phyloP scores from a whole-genome alignment of 2,329 filamentous ascomycete genomes.

The Neofusicoccum parvum region DNA sequence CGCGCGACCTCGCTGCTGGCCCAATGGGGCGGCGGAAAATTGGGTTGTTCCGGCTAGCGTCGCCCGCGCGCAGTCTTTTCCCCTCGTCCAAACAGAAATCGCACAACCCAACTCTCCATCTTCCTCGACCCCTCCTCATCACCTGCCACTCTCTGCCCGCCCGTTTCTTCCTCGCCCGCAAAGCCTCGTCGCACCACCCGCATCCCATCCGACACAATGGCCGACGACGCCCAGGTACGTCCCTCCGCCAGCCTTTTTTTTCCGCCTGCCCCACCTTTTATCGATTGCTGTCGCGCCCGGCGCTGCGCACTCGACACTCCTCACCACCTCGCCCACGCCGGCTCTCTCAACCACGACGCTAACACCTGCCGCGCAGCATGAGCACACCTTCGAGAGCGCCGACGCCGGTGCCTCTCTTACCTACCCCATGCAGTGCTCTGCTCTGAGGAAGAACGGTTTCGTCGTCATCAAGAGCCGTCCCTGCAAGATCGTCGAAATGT shows the following conservation, averaged over 20 bases:
- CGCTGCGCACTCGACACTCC: conserved; percentile 29
- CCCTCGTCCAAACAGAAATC: conserved; percentile 21
- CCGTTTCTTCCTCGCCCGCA: conserved; percentile 34
- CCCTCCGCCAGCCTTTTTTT: conserved; percentile 21
- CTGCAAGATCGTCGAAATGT: conserved; percentile 99
- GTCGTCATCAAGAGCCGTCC: conserved; percentile 98
- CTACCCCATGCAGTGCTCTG: conserved; percentile 99
- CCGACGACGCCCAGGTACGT: conserved; percentile 68
- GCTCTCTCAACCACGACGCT: conserved; percentile 18
- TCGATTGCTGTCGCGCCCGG: conserved; percentile 34
- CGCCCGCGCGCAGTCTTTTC: conserved; percentile 13
- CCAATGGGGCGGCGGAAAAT: conserved; percentile 16
- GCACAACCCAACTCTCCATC: conserved; percentile 22
- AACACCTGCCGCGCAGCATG: conserved; percentile 47
- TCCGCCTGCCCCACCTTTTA: conserved; percentile 41
- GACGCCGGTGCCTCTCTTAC: conserved; percentile 95
- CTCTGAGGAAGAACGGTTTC: conserved; percentile 98
- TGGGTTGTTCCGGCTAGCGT: conserved; percentile 15
- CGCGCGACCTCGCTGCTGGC: neutral
- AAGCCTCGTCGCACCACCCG: conserved; percentile 32
- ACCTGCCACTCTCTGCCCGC: conserved; percentile 23
- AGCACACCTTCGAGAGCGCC: conserved; percentile 83
- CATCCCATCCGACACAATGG: conserved; percentile 59
- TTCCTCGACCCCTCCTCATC: conserved; percentile 21
- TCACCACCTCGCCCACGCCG: neutral